Conservation (phyloP, 1,284 basidiomycete species). For the Ustilago crameri region DNA sequence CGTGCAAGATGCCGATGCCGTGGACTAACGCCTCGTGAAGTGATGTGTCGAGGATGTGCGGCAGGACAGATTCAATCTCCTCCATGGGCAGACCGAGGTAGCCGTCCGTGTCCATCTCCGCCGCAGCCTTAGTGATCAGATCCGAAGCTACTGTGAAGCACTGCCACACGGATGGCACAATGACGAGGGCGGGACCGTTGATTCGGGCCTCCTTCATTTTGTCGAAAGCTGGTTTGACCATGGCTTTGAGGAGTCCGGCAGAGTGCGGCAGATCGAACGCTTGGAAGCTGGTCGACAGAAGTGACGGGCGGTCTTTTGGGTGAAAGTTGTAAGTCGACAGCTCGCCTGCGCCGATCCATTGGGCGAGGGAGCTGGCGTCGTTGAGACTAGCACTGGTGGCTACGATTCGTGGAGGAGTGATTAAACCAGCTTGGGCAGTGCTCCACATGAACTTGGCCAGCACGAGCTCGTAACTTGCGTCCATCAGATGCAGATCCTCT, state of each 20-base stretch:
- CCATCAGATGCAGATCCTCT: conserved; percentile 87
- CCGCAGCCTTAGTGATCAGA: conserved; percentile 85
- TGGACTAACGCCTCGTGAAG: conserved; percentile 83
- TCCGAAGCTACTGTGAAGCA: conserved; percentile 82
- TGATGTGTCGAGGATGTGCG: conserved; percentile 75
- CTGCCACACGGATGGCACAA: conserved; percentile 87
- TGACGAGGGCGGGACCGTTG: conserved; percentile 77
- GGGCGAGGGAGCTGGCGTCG: conserved; percentile 81
- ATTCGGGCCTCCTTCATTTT: conserved; percentile 71
- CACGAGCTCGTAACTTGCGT: conserved; percentile 83
- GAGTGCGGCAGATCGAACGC: conserved; percentile 89
- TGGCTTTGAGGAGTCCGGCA: conserved; percentile 85
- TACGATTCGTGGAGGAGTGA: conserved; percentile 74
- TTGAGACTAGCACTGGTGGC: conserved; percentile 82
- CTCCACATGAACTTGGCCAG: conserved; percentile 72
- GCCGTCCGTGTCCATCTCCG: conserved; percentile 77
- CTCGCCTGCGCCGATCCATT: conserved; percentile 82
- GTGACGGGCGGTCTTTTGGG: conserved; percentile 83
- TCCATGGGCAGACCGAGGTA: conserved; percentile 75
- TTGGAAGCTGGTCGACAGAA: conserved; percentile 77
- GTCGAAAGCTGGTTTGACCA: conserved; percentile 87
- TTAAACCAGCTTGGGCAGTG: not conserved
- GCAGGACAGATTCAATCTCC: conserved; percentile 75
- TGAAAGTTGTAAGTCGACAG: conserved; percentile 80
- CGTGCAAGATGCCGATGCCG: conserved; percentile 88